These are phyloP conservation scores for Aspergillus neoniger DNA, from an alignment of 2,329 filamentous ascomycete genomes.

Conservation along the genomic window DNA sequence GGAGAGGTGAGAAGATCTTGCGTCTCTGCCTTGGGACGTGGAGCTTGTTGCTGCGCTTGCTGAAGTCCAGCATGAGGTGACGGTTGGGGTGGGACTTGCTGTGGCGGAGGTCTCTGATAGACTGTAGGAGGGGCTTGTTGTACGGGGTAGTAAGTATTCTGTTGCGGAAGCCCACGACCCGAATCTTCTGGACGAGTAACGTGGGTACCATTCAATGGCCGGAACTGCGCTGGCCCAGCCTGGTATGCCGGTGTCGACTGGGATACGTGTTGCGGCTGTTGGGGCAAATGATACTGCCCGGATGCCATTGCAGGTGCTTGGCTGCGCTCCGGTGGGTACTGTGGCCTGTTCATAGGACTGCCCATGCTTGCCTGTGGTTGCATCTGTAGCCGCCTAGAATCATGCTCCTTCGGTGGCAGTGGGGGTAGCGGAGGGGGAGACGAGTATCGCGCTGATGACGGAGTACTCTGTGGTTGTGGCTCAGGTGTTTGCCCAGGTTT, in stretches of 20 bases:
- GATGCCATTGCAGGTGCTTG: conserved; percentile 22
- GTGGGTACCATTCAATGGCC: conserved; percentile 15
- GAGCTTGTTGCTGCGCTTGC: conserved; percentile 19
- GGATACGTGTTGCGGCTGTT: conserved; percentile 17
- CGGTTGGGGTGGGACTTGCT: conserved; percentile 33
- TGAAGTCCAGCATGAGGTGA: conserved; percentile 15
- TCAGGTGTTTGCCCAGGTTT: conserved; percentile 35
- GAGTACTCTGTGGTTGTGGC: conserved; percentile 19
- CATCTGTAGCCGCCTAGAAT: conserved; percentile 18
- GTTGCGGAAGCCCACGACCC: conserved; percentile 23
- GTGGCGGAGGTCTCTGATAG: conserved; percentile 32
- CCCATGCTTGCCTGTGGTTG: conserved; percentile 14
- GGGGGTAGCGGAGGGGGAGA: conserved; percentile 41
- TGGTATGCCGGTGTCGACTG: conserved; percentile 20
- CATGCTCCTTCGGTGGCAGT: conserved; percentile 38
- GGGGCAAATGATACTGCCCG: conserved; percentile 15
- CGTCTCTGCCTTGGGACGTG: conserved; percentile 39
- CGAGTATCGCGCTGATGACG: conserved; percentile 29
- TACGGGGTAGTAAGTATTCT: conserved; percentile 15
- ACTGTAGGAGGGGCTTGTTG: conserved; percentile 27
- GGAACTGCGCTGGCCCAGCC: conserved; percentile 21
- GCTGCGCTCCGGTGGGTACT: conserved; percentile 33
- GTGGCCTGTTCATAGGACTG: conserved; percentile 18
- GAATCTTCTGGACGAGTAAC: conserved; percentile 10
- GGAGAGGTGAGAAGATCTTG: conserved; percentile 64